phyloP scores from a whole-genome alignment of 2,329 filamentous ascomycete species.

The Rhexocercosporidium sp. region DNA sequence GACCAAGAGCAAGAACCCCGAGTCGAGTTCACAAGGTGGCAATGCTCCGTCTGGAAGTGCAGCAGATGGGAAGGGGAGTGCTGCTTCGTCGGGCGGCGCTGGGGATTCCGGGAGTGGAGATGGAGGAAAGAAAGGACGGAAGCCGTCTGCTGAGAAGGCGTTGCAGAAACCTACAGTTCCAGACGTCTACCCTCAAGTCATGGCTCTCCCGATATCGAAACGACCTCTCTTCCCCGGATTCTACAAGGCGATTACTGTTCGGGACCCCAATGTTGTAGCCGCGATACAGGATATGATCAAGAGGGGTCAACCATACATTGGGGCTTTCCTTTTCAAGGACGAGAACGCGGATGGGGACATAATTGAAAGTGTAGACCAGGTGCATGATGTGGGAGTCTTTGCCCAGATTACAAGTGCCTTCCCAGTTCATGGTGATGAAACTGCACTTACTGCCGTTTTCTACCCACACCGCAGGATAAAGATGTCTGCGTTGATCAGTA shows the following conservation, averaged over 20 bases:
- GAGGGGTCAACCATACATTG: constrained; percentile 94
- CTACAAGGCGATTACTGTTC: constrained; percentile 98
- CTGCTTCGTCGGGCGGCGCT: constrained; percentile 34
- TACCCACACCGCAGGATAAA: constrained; percentile 96
- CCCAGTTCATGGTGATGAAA: constrained; percentile 84
- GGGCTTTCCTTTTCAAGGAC: constrained; percentile 96
- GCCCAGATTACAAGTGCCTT: constrained; percentile 98
- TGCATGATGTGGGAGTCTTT: constrained; percentile 95
- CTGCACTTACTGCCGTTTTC: constrained; percentile 86
- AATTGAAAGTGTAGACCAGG: constrained; percentile 87
- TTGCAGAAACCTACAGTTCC: constrained; percentile 89
- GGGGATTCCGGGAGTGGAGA: constrained; percentile 51
- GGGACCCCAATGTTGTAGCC: constrained; percentile 86
- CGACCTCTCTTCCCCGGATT: constrained; percentile 95
- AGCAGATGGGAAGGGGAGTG: constrained; percentile 37
- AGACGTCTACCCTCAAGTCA: constrained; percentile 95
- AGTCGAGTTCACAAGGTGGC: constrained; percentile 31
- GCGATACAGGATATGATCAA: constrained; percentile 98
- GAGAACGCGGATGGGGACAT: constrained; percentile 92
- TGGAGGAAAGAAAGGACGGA: constrained; percentile 74
- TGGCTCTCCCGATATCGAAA: constrained; percentile 95
- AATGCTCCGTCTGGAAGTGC: constrained; percentile 37
- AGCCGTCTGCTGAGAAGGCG: constrained; percentile 70
- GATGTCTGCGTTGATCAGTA: constrained; percentile 76
- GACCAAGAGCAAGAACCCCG: constrained; percentile 40